Base-by-base conservation (phyloP, 163 green algal species). In the Trebouxia gelatinosa region DNA sequence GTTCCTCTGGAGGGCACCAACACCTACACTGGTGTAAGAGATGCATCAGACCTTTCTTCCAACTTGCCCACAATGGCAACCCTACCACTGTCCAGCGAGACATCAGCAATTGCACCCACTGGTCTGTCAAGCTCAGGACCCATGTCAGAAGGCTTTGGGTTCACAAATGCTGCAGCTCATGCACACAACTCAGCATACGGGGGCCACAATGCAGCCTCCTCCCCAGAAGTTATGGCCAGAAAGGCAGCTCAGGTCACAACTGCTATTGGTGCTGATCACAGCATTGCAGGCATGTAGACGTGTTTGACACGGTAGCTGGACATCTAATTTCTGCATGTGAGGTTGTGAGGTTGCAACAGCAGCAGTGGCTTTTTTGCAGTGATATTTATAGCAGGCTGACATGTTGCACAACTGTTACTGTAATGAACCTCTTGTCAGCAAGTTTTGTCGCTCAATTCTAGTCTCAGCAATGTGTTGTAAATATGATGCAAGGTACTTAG, bases 211-310 rank as follows among this genome's bases (percentile, higher is more conserved):
- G 35, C 64, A 35, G 64, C 64, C 0, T 54, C 50, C 64, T 54
- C 35, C 64, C 64, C 64, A n/a, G 64, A 72, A n/a, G 64, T 72
- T 19, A 72, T 72, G 64, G 64, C 64, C 21, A 72, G 50, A 37
- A 72, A 72, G 64, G 64, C 64, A 54, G 64, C 64, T 31, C 6
- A 72, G 19, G n/a, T 72, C 32, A 72, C 64, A 34, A 50, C 64
- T 50, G 64, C 64, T 32, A 35, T 72, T 51, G 64, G 64, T 21
- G 37, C 50, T 23, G 50, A 32, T 72, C 35, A 54, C 32, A 35
- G 50, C 64, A 72, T 72, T 72, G 64, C 64, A 37, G 64, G 64
- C 19, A 72, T 72, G 23, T 72, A 48, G n/a, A n/a, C n/a, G n/a
- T n/a, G n/a, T n/a, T n/a, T n/a, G n/a, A n/a, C n/a, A n/a, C n/a